Evolutionary conservation across 805 yeast species (phyloP).

Genomic region (Zygotorulaspora florentina): DNA sequence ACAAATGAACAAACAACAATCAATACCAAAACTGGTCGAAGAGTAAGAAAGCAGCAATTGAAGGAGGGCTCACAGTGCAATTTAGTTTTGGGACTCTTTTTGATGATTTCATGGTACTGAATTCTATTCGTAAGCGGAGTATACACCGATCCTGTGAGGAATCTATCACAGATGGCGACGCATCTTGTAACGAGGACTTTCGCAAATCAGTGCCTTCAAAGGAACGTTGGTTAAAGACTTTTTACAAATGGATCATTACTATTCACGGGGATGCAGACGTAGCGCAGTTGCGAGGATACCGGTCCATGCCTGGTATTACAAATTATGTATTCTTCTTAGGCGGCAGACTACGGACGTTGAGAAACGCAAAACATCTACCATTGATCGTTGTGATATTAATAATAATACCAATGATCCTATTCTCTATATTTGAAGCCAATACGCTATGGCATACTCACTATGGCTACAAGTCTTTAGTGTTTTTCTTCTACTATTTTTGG

Average conservation of each 20-base stretch:
- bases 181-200: not conserved
- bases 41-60: too few relatives aligned
- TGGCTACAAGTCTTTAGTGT: constrained; percentile 35
- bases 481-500: constrained; percentile 60
- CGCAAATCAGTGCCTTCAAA: not conserved
- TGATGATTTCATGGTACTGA: too few relatives aligned
- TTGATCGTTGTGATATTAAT: constrained; percentile 36
- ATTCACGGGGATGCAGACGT: constrained; percentile 22
- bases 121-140: too few relatives aligned
- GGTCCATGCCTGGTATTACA: constrained; percentile 23
- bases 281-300: constrained; percentile 17
- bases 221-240: constrained; percentile 8
- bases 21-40: too few relatives aligned
- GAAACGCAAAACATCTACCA: constrained; percentile 38
- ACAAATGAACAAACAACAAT: too few relatives aligned
- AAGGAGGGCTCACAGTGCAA: too few relatives aligned
- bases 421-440: constrained; percentile 44
- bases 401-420: constrained; percentile 49
- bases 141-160: too few relatives aligned
- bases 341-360: constrained; percentile 53
- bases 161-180: too few relatives aligned
- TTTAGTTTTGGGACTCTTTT: too few relatives aligned
- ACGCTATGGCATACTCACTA: constrained; percentile 21
- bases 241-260: constrained; percentile 24
- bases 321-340: constrained; percentile 56